phyloP scores from a whole-genome alignment of 371 early-diverging fungal species.

The Encephalitozoon hellem region DNA sequence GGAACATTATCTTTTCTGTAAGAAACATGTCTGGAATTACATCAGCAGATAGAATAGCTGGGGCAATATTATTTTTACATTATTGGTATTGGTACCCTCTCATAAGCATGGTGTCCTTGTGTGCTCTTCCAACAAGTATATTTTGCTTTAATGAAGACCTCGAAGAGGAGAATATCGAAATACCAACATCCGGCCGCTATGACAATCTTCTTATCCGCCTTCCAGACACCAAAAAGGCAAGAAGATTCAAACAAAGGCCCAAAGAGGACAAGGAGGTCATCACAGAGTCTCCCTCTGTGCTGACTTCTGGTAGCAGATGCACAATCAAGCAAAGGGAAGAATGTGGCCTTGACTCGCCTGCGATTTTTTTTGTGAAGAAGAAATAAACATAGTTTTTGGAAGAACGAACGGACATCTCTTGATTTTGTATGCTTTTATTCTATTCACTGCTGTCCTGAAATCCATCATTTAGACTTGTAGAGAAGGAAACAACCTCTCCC shows the following conservation, averaged over 20 bases:
- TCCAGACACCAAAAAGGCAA: conserved; percentile 33
- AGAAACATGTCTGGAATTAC: conserved; percentile 74
- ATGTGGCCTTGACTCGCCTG: conserved; percentile 16
- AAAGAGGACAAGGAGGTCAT: conserved; percentile 5
- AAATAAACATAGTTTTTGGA: neutral
- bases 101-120: conserved; percentile 43
- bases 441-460: neutral
- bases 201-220: conserved; percentile 27
- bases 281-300: neutral
- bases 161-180: conserved; percentile 5
- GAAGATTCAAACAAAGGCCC: conserved; percentile 31
- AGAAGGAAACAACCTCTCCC: conserved; percentile 74
- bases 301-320: conserved; percentile 6
- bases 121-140: conserved; percentile 45
- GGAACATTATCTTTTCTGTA: conserved; percentile 83
- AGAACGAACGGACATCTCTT: neutral
- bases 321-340: conserved; percentile 16
- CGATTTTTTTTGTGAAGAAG: conserved; percentile 14
- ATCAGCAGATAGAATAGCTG: conserved; percentile 82
- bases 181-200: conserved; percentile 1
- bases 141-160: conserved; percentile 40
- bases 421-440: neutral
- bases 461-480: neutral
- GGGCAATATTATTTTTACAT: conserved; percentile 87
- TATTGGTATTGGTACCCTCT: conserved; percentile 99